Evolutionary conservation across 441 rosid species (phyloP).

Genomic region (Populus hybrid): DNA sequence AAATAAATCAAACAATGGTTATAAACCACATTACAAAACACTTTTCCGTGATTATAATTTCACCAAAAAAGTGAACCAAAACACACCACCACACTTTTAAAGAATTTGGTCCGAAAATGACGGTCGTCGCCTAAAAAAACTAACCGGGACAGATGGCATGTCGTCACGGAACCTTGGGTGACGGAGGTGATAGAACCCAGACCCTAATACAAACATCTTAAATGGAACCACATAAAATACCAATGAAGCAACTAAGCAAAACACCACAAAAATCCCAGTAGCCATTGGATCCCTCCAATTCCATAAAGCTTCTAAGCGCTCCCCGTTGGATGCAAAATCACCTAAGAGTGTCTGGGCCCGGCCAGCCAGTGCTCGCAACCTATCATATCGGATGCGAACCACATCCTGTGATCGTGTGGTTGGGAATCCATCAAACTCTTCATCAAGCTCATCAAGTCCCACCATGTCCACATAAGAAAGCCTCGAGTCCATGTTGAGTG

Average conservation of each 20-base stretch:
- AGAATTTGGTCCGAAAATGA: constrained; percentile 45
- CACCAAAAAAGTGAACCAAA: constrained; percentile 14
- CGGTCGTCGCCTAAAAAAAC: constrained; percentile 57
- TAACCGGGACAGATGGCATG: constrained; percentile 43
- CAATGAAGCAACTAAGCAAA: constrained; percentile 33
- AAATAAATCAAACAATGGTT: neutral
- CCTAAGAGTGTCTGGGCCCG: constrained; percentile 34
- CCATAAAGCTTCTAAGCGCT: constrained; percentile 30
- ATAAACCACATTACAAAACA: too few relatives aligned
- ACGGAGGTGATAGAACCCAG: constrained; percentile 33
- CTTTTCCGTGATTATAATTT: neutral
- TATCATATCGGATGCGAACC: constrained; percentile 42
- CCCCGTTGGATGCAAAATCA: constrained; percentile 40
- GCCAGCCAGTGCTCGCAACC: constrained; percentile 43
- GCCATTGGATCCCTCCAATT: constrained; percentile 50
- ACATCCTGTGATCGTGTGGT: constrained; percentile 27
- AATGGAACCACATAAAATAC: constrained; percentile 32
- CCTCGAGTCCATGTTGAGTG: constrained; percentile 33
- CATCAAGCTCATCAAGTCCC: constrained; percentile 36
- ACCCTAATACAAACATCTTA: constrained; percentile 18
- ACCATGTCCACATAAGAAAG: constrained; percentile 32
- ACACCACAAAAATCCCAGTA: constrained; percentile 27
- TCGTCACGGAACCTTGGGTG: constrained; percentile 48
- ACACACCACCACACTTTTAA: constrained; percentile 19
- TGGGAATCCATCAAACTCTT: constrained; percentile 46